A percentile compares a stretch with the other conserved stretches of the same genome.
phyloP scores from a whole-genome alignment of 371 early-diverging fungal genomes.

The Mucor irregularis region DNA sequence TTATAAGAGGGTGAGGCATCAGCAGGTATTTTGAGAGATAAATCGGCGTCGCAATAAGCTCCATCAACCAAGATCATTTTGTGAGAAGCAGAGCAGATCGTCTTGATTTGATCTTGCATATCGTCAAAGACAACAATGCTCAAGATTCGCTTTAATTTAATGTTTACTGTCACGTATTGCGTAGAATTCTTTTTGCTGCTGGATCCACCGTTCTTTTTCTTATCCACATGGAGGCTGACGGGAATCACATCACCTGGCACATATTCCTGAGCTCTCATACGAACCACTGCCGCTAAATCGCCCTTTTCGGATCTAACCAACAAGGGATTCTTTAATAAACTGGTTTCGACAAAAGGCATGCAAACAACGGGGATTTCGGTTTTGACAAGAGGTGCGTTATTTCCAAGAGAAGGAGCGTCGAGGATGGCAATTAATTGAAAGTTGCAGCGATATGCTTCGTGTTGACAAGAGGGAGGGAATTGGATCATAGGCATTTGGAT shows the following conservation, averaged over 20 bases:
- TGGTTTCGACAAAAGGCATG: constrained; percentile 26
- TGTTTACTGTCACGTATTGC: constrained; percentile 12
- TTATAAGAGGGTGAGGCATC: constrained; percentile 9
- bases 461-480: constrained; percentile 13
- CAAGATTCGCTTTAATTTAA: constrained; percentile 10
- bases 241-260: constrained; percentile 13
- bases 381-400: neutral
- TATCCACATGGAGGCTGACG: constrained; percentile 3
- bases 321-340: constrained; percentile 13
- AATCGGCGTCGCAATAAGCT: constrained; percentile 12
- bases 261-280: constrained; percentile 10
- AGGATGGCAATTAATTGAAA: constrained; percentile 17
- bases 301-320: neutral
- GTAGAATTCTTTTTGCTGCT: neutral
- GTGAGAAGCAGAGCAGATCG: neutral
- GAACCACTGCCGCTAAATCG: constrained; percentile 3
- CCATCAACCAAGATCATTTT: constrained; percentile 4
- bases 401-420: constrained; percentile 5
- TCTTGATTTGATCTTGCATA: neutral
- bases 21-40: constrained; percentile 11
- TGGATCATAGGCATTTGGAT: constrained; percentile 28
- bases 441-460: constrained; percentile 1
- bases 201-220: neutral
- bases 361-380: constrained; percentile 1
- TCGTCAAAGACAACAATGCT: neutral